phyloP scores from a whole-genome alignment of 345 rosid species.

The Reutealis trisperma region DNA sequence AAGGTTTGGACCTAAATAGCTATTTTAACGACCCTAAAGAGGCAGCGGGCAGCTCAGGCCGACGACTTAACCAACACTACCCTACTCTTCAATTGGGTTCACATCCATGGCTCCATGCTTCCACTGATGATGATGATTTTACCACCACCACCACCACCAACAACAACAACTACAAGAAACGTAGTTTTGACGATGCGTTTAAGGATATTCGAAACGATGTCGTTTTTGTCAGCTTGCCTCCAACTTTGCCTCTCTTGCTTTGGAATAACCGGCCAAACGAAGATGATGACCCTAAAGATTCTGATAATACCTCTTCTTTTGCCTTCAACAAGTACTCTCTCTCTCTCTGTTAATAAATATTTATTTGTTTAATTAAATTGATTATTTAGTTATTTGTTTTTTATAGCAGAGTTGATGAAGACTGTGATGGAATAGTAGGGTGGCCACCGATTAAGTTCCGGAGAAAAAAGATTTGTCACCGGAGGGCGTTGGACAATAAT shows the following conservation, averaged over 20 bases:
- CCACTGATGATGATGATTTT: neutral
- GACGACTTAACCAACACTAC: neutral
- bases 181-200: conserved; percentile 23
- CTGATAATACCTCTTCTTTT: conserved; percentile 3
- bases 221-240: conserved; percentile 6
- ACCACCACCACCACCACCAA: neutral
- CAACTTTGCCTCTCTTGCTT: conserved; percentile 41
- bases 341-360: neutral
- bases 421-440: conserved; percentile 26
- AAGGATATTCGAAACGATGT: neutral
- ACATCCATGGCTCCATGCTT: neutral
- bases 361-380: no score
- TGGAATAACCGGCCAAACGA: conserved; percentile 26
- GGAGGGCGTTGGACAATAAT: neutral
- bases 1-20: conserved; percentile 34
- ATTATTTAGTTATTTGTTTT: neutral
- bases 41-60: neutral
- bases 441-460: conserved; percentile 44
- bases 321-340: conserved; percentile 23
- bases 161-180: neutral
- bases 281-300: conserved; percentile 19
- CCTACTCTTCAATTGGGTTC: neutral
- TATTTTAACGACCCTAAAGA: conserved; percentile 8
- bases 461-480: conserved; percentile 18
- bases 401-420: conserved; percentile 22